A percentile compares a stretch with the other conserved stretches of the same genome.
Conservation (phyloP, 345 rosid species). For the Moricandia arvensis region DNA sequence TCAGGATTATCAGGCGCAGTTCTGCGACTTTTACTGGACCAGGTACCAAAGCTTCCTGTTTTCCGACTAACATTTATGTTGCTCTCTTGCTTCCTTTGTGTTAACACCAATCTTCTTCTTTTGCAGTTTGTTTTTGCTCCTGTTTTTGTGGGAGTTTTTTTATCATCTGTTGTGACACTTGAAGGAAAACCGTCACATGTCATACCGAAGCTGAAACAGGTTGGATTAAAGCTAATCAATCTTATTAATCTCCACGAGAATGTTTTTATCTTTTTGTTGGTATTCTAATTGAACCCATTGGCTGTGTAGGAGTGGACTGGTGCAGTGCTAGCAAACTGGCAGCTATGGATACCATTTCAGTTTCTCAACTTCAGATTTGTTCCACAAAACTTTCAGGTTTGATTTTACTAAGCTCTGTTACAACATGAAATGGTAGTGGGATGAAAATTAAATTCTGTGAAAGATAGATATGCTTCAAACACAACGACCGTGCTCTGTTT, state of each 20-base stretch:
- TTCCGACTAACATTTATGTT: neutral
- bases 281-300: neutral
- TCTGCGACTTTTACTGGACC: slow-evolving; percentile 75
- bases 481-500: neutral
- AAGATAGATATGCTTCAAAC: slow-evolving; percentile 6
- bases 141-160: slow-evolving; percentile 71
- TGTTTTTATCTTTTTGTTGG: neutral
- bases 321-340: slow-evolving; percentile 88
- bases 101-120: neutral
- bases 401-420: slow-evolving; percentile 16
- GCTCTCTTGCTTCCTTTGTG: slow-evolving; percentile 9
- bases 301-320: slow-evolving; percentile 80
- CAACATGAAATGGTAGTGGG: neutral
- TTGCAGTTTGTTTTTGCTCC: slow-evolving; percentile 83
- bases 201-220: slow-evolving; percentile 88
- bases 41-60: slow-evolving; percentile 48
- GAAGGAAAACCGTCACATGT: slow-evolving; percentile 85
- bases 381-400: slow-evolving; percentile 93
- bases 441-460: neutral
- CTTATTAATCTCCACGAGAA: neutral
- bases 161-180: slow-evolving; percentile 68
- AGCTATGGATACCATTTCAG: slow-evolving; percentile 98
- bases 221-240: slow-evolving; percentile 21
- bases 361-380: slow-evolving; percentile 93
- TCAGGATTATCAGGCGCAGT: slow-evolving; percentile 75